These are phyloP conservation scores for Saururus chinensis DNA, from an alignment of 164 flowering plant genomes.

Conservation along the genomic window DNA sequence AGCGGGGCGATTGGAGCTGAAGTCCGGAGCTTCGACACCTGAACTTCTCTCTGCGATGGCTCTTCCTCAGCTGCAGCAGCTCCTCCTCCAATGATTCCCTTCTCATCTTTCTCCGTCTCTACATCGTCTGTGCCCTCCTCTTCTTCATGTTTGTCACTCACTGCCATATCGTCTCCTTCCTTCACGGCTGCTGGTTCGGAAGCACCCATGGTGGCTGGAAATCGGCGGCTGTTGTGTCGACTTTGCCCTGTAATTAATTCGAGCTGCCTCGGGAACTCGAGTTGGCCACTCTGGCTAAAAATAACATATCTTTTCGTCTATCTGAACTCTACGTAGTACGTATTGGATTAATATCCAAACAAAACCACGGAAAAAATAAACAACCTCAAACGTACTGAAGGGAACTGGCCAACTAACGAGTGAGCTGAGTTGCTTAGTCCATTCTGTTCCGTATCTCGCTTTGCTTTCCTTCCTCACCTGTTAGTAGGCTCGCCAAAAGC, in stretches of 20 bases:
- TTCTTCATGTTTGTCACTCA: slow-evolving; percentile 4
- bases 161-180: background rate
- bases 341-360: too few species aligned
- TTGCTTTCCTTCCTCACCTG: too few species aligned
- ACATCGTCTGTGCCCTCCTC: background rate
- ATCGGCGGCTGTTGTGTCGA: background rate
- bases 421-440: too few species aligned
- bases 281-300: too few species aligned
- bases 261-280: too few species aligned
- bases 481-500: too few species aligned
- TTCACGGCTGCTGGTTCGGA: background rate
- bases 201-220: background rate
- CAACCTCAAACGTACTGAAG: too few species aligned
- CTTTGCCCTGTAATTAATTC: background rate
- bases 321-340: too few species aligned
- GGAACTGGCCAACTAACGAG: too few species aligned
- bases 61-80: background rate
- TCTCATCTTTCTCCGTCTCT: background rate
- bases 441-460: too few species aligned
- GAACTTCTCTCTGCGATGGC: slow-evolving; percentile 1
- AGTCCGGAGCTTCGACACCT: slow-evolving; percentile 1
- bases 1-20: slow-evolving; percentile 1
- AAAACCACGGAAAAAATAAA: too few species aligned
- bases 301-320: too few species aligned
- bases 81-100: background rate